Base-by-base conservation (phyloP, 202 grass and related monocot species). In the Carex arenaria region DNA sequence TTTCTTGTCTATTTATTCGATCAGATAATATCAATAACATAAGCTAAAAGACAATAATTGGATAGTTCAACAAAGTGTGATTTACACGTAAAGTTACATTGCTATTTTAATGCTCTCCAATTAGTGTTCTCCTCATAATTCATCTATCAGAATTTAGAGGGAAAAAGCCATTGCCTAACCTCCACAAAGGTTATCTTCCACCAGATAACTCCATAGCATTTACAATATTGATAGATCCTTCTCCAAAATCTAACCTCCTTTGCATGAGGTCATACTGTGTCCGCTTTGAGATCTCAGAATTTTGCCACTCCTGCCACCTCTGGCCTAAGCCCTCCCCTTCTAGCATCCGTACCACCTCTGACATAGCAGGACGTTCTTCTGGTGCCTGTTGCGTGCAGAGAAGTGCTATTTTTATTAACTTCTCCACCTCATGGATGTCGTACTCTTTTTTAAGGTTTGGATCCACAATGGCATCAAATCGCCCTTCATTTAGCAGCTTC, bases 271-370 rank as follows among this genome's bases (percentile, higher is more conserved):
- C 92, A 63, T 94, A 47, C 67, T 87, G 80, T 57, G 85, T 80
- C 38, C 87, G 81, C 1, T 86, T 83, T 23, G 77, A 80, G 59
- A 97, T 85, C 23, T 97, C 92, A 30, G 88, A 78, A 53, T 47
- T 32, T 72, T 92, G 90, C 94, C 90, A 92, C 59, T 94, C 92
- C 60, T 97, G 67, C 94, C 92, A 94, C 31, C 74, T 85, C 73
- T 89, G 80, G 51, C 52, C 86, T 15, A 93, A 84, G 28, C 82
- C 84, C 4, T 93, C 89, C 40, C 89, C 93, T 89, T 95, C 93
- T 22, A 98, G 81, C 88, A 98, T 92, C 47, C 85, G 80, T 56
- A 95, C 91, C 3, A 98, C 95, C 76, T 98, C 93, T 0, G 95
- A 95, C 95, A 98, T 98, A 4, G 84, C 64, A 5, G 95, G 95